These are phyloP conservation scores for Protomyces pachydermus DNA, from an alignment of 1,139 yeast genomes.

Conservation along the genomic window DNA sequence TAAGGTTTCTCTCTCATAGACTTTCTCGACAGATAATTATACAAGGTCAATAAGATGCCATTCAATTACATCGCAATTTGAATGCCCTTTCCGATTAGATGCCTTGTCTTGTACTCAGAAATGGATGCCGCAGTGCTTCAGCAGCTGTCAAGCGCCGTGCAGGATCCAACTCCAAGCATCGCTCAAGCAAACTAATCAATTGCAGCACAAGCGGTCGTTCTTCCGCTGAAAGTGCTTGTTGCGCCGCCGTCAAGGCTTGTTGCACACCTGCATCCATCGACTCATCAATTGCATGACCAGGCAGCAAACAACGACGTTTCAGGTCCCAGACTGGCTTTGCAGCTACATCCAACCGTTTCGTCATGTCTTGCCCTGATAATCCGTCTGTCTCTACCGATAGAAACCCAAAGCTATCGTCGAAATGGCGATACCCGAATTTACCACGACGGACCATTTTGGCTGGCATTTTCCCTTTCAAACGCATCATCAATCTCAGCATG, in stretches of 20 bases:
- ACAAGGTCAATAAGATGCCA: no score
- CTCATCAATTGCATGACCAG: neutral
- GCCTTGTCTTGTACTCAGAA: constrained; percentile 40
- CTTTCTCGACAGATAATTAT: no score
- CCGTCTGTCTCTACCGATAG: constrained; percentile 35
- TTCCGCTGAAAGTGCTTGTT: constrained; percentile 3
- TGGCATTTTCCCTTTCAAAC: constrained; percentile 38
- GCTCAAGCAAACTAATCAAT: constrained; percentile 54
- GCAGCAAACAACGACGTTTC: constrained; percentile 15
- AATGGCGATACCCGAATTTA: constrained; percentile 36
- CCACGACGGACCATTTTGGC: constrained; percentile 39
- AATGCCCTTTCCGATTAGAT: no score
- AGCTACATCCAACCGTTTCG: constrained; percentile 28
- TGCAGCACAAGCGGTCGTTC: constrained; percentile 21
- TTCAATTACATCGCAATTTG: no score
- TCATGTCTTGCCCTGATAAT: constrained; percentile 35
- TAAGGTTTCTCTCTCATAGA: no score
- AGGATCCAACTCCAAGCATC: constrained; percentile 74
- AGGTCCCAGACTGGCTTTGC: constrained; percentile 30
- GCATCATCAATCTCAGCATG: constrained; percentile 40
- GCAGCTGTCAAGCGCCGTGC: constrained; percentile 63
- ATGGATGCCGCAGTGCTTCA: constrained; percentile 64
- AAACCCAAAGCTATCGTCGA: constrained; percentile 38
- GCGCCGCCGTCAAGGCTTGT: neutral
- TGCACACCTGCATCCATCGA: neutral